Evolutionary conservation across 192 early-diverging fungal genomes (phyloP).

Genomic region (Coemansia sp.): DNA sequence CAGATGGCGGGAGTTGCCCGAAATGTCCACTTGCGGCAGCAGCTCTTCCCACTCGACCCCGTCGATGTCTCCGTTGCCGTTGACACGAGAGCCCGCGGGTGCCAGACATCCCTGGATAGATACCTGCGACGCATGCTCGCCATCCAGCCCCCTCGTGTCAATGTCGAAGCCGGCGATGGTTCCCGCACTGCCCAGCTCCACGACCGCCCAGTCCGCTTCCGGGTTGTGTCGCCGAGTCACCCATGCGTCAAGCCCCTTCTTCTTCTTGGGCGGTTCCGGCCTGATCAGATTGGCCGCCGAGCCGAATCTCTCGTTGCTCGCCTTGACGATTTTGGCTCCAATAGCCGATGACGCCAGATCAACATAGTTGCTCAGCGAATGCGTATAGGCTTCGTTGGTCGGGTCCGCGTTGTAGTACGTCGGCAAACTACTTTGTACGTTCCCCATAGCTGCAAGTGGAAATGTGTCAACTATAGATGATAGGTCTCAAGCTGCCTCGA

Average conservation of each 20-base stretch:
- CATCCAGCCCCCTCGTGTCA: slow-evolving; percentile 85
- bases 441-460: slow-evolving; percentile 43
- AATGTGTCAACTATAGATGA: too few relatives aligned
- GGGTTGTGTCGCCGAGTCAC: slow-evolving; percentile 87
- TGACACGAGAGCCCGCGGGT: slow-evolving; percentile 10
- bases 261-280: slow-evolving; percentile 8
- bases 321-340: slow-evolving; percentile 69
- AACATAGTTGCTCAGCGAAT: slow-evolving; percentile 45
- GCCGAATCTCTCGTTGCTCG: slow-evolving; percentile 87
- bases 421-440: slow-evolving; percentile 48
- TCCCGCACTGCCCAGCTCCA: slow-evolving; percentile 82
- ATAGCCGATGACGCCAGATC: slow-evolving; percentile 66
- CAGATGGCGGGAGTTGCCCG: slow-evolving; percentile 60
- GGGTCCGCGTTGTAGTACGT: slow-evolving; percentile 53
- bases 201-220: slow-evolving; percentile 80
- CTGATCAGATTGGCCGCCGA: slow-evolving; percentile 73
- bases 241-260: slow-evolving; percentile 68
- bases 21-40: slow-evolving; percentile 65
- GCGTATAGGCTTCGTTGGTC: slow-evolving; percentile 36
- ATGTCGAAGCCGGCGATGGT: slow-evolving; percentile 77
- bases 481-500: too few relatives aligned
- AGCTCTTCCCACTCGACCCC: slow-evolving; percentile 62
- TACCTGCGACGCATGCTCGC: slow-evolving; percentile 78
- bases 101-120: slow-evolving; percentile 72
- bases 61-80: slow-evolving; percentile 37